Conservation (phyloP, 2,329 filamentous ascomycete species). For the Cylindrodendrum hubeiense region DNA sequence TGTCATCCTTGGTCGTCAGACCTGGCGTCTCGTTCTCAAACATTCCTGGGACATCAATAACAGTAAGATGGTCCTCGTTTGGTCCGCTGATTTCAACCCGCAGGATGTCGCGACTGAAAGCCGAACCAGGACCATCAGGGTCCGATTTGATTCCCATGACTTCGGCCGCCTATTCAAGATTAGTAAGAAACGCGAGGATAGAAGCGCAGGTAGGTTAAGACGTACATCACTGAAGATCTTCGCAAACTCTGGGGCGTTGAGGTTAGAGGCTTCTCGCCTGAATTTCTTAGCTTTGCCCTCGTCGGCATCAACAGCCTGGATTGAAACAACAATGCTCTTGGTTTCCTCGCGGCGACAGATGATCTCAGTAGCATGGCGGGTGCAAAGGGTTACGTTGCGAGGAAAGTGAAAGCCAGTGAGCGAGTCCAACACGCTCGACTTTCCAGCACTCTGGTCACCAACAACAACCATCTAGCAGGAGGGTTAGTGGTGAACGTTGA, state of each 20-base stretch:
- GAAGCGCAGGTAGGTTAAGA: fast-evolving
- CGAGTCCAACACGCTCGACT: slow-evolving; percentile 85
- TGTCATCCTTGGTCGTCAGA: slow-evolving; percentile 59
- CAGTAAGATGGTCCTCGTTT: slow-evolving; percentile 58
- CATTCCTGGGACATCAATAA: slow-evolving; percentile 69
- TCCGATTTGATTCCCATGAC: slow-evolving; percentile 58
- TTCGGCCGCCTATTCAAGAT: slow-evolving; percentile 50
- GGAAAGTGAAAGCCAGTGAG: slow-evolving; percentile 64
- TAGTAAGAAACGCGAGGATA: not conserved
- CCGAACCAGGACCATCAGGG: slow-evolving; percentile 30
- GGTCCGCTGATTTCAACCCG: slow-evolving; percentile 59
- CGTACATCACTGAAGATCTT: slow-evolving; percentile 56
- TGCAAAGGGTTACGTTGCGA: slow-evolving; percentile 58
- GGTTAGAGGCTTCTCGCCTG: slow-evolving; percentile 36
- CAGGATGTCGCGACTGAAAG: slow-evolving; percentile 61
- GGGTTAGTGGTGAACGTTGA: not conserved
- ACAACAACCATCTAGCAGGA: slow-evolving; percentile 80
- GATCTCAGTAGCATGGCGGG: slow-evolving; percentile 63
- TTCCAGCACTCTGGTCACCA: slow-evolving; percentile 87
- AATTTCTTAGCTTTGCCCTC: slow-evolving; percentile 41
- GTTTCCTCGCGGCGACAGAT: slow-evolving; percentile 53
- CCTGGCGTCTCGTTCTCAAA: slow-evolving; percentile 53
- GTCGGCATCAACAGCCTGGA: slow-evolving; percentile 43
- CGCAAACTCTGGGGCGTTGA: slow-evolving; percentile 48
- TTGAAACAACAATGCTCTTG: slow-evolving; percentile 55